Conservation (phyloP, 495 filamentous ascomycete species). For the Aspergillus indologenus region DNA sequence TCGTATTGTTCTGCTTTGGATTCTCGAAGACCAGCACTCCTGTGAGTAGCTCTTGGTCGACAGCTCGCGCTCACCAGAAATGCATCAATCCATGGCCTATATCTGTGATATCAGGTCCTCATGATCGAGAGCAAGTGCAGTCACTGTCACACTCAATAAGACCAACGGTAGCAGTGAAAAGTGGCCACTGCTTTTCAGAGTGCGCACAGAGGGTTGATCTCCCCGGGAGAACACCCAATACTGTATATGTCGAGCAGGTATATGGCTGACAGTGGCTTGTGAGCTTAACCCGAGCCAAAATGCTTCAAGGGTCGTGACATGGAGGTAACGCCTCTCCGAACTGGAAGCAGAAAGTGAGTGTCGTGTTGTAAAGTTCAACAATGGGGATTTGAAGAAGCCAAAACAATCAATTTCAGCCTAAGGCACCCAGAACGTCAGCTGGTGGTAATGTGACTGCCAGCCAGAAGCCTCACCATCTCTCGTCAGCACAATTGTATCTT, state of each 20-base stretch:
- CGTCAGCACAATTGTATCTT: not conserved
- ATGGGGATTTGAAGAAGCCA: not conserved
- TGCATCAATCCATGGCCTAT: no score
- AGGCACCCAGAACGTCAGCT: slow-evolving; percentile 1
- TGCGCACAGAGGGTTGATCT: no score
- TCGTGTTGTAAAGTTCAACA: not conserved
- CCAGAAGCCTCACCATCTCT: not conserved
- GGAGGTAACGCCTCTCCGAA: not conserved
- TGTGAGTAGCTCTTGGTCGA: not conserved
- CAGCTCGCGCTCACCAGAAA: not conserved
- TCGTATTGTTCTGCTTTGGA: not conserved
- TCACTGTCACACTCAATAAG: no score
- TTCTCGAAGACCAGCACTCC: not conserved
- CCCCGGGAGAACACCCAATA: not conserved
- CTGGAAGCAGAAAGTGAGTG: not conserved
- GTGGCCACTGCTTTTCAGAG: not conserved
- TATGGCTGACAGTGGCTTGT: no score
- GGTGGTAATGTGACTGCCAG: not conserved
- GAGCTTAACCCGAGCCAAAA: no score
- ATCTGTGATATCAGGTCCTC: no score
- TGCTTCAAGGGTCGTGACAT: not conserved
- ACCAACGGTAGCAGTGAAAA: not conserved
- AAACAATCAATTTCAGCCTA: not conserved
- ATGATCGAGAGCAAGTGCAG: no score
- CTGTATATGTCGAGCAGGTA: not conserved